These are phyloP conservation scores for Neckera pumila DNA, from an alignment of 225 moss, liverwort and hornwort species.

Conservation along the genomic window DNA sequence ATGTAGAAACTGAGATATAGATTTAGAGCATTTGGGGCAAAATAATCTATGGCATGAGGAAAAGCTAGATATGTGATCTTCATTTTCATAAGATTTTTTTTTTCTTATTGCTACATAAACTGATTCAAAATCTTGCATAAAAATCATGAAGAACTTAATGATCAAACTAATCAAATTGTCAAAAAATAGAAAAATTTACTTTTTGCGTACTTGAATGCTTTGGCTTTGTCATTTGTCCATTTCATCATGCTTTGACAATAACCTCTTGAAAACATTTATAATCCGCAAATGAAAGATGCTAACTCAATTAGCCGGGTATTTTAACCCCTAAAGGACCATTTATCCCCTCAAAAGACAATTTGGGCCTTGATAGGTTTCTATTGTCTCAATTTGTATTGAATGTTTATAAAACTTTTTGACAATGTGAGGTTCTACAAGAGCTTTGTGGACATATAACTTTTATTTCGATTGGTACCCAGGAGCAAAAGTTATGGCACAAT, in stretches of 20 bases:
- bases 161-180: rapidly evolving
- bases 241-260: rapidly evolving
- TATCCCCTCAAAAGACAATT: no score
- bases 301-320: rapidly evolving
- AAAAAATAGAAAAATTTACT: background rate
- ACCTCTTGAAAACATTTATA: background rate
- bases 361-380: no score
- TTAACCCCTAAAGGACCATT: background rate
- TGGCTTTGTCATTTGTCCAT: background rate
- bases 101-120: rapidly evolving
- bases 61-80: background rate
- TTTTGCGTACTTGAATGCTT: background rate
- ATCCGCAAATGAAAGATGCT: rapidly evolving
- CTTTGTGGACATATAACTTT: no score
- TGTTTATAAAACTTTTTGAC: no score
- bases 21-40: background rate
- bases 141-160: background rate
- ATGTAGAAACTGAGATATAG: background rate
- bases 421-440: no score
- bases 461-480: no score
- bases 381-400: no score
- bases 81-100: background rate
- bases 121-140: background rate
- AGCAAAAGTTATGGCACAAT: no score
- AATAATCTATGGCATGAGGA: background rate